These are phyloP conservation scores for Cladophialophora yegresii DNA, from an alignment of 2,329 filamentous ascomycete species.

Conservation along the genomic window DNA sequence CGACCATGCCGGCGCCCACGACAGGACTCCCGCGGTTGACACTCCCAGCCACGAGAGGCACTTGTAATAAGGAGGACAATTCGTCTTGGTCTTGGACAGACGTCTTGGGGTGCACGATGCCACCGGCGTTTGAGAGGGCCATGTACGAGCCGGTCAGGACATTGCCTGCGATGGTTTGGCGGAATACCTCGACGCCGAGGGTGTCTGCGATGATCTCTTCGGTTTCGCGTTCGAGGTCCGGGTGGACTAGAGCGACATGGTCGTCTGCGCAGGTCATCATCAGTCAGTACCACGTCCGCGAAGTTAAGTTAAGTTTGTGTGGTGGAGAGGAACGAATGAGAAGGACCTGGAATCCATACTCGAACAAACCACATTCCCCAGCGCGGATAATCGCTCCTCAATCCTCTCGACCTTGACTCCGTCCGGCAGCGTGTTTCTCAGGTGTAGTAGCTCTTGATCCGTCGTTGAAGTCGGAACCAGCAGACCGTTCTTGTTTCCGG, in stretches of 20 bases:
- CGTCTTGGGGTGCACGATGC: conserved; percentile 96
- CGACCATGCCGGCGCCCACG: conserved; percentile 95
- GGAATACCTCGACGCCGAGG: conserved; percentile 61
- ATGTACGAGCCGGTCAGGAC: conserved; percentile 97
- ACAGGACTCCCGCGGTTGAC: conserved; percentile 92
- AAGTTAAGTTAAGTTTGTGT: background rate
- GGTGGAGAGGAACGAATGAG: background rate
- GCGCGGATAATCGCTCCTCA: conserved; percentile 91
- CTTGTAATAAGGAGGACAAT: conserved; percentile 86
- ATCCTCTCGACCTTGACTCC: conserved; percentile 92
- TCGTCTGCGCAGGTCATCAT: conserved; percentile 53
- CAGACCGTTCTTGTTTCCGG: conserved; percentile 94
- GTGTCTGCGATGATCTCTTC: conserved; percentile 99
- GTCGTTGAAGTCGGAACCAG: conserved; percentile 94
- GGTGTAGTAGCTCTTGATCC: conserved; percentile 96
- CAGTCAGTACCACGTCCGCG: background rate
- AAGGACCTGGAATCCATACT: conserved; percentile 48
- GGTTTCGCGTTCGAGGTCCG: conserved; percentile 94
- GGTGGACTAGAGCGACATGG: conserved; percentile 93
- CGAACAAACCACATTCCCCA: conserved; percentile 72
- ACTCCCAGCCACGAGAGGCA: conserved; percentile 89
- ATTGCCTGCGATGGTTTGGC: conserved; percentile 94
- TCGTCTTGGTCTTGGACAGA: conserved; percentile 98
- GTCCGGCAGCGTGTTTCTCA: conserved; percentile 92
- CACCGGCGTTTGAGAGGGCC: conserved; percentile 92